phyloP scores from a whole-genome alignment of 1,284 basidiomycete species.

The Moesziomyces globuligerus region DNA sequence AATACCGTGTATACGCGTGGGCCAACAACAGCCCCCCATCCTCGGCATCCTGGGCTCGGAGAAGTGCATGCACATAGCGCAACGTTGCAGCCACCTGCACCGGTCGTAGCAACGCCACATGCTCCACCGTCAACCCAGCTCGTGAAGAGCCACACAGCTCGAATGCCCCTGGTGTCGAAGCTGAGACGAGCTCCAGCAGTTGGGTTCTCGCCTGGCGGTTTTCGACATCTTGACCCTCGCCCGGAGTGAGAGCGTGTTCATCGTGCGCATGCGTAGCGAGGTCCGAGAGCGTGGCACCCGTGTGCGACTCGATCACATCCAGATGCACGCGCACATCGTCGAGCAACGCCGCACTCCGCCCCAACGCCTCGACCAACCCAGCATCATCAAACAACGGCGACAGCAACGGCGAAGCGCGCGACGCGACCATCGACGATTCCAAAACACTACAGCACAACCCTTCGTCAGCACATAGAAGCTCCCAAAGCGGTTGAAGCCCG shows the following conservation, averaged over 20 bases:
- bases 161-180: neutral
- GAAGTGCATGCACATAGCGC: slow-evolving; percentile 2
- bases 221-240: slow-evolving; percentile 16
- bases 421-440: slow-evolving; percentile 7
- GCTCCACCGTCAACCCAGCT: slow-evolving; percentile 25
- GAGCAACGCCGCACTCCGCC: slow-evolving; percentile 11
- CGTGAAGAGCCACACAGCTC: too few relatives aligned
- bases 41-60: neutral
- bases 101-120: slow-evolving; percentile 35
- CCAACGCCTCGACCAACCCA: slow-evolving; percentile 17
- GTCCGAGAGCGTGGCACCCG: slow-evolving; percentile 22
- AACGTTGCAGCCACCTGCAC: slow-evolving; percentile 30
- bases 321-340: slow-evolving; percentile 36
- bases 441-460: neutral
- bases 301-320: slow-evolving; percentile 7
- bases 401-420: neutral
- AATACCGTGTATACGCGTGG: slow-evolving; percentile 72
- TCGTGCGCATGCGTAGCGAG: slow-evolving; percentile 19
- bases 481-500: neutral
- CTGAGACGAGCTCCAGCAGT: neutral
- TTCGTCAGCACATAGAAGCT: neutral
- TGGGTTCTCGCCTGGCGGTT: neutral
- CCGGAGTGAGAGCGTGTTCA: neutral
- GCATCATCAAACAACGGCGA: slow-evolving; percentile 7
- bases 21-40: slow-evolving; percentile 15